A percentile compares a stretch with the other conserved stretches of the same genome.
Evolutionary conservation across 805 yeast genomes (phyloP).

Genomic region (Spathaspora hagerdaliae): DNA sequence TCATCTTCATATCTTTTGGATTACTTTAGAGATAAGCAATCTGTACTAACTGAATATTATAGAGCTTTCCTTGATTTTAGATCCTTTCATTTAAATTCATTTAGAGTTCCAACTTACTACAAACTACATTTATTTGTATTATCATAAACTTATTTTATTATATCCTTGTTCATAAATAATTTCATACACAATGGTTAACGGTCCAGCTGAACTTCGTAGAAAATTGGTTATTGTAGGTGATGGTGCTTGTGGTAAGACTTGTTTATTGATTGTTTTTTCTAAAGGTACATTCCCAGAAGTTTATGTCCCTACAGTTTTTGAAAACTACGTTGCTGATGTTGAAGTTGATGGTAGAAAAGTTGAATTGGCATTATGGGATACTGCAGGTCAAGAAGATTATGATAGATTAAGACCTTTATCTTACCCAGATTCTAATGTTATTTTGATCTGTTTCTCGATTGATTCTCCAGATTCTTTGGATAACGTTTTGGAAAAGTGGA

Average conservation of each 20-base stretch:
- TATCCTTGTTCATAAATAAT: not conserved
- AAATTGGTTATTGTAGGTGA: conserved; percentile 94
- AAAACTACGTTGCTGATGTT: conserved; percentile 96
- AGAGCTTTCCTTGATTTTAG: no score
- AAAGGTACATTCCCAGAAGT: conserved; percentile 91
- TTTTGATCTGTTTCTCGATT: conserved; percentile 85
- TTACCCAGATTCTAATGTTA: conserved; percentile 90
- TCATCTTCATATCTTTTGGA: no score
- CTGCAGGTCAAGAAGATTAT: conserved; percentile 98
- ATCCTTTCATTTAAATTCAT: no score
- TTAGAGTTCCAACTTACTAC: no score
- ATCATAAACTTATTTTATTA: no score
- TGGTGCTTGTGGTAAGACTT: conserved; percentile 97
- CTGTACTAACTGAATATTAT: no score
- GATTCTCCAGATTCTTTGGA: conserved; percentile 90
- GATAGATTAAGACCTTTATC: conserved; percentile 89
- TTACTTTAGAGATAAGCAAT: no score
- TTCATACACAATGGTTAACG: conserved; percentile 31
- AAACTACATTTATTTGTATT: no score
- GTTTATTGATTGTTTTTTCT: conserved; percentile 79
- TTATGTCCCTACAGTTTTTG: conserved; percentile 94
- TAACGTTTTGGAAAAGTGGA: conserved; percentile 95
- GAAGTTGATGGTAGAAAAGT: conserved; percentile 59
- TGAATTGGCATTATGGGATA: conserved; percentile 95
- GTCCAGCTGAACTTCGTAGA: conserved; percentile 59